Base-by-base conservation (phyloP, 805 yeast genomes). In the Wickerhamomyces xylosicus region DNA sequence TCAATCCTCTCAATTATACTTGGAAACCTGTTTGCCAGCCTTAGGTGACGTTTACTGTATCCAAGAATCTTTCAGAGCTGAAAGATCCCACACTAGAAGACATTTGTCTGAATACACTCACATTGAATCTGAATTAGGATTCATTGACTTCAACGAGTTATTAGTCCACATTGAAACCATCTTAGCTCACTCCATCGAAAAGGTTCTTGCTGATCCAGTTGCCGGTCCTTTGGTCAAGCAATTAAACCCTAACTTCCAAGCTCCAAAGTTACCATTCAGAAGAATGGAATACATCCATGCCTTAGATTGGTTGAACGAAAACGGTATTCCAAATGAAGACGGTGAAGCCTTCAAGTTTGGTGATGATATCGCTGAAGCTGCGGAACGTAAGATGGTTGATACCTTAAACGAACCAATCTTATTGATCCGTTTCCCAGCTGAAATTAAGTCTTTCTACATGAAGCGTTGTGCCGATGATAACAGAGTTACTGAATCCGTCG, bases 351-450 rank as follows among this genome's bases (percentile, higher is more conserved):
- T 90, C 79, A 76, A 82, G 65, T 92, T 92, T 52, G 99, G 99
- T 62, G 99, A 92, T 59, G 99, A 92, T 62, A 92, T 92, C 48
- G 97, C 97, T 44, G 99, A 92, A 69, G 98, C 98, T 41, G 98
- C 97, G 43, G 99, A 92, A 74, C 84, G 99, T 62, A 85, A 81
- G 64, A 92, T 92, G 99, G 86, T 95, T 27, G 99, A 92, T 61
- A 74, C 84, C 43, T 82, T 92, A 61, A 89, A 89, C 57, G 83
- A 74, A 47, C 99, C 99, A 48, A 89, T 92, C 52, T 72, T 92
- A 51, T 78, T 92, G 61, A 90, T 78, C 41, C 75, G 89, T 56
- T 92, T 92, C 90, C 99, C 99, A 39, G 85, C 86, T 38, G 96
- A 82, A 63, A 85, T 92, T 70, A 92, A 92, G 66, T 86, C 97